Evolutionary conservation across 495 filamentous ascomycete genomes (phyloP).

Genomic region (Talaromyces borbonicus): DNA sequence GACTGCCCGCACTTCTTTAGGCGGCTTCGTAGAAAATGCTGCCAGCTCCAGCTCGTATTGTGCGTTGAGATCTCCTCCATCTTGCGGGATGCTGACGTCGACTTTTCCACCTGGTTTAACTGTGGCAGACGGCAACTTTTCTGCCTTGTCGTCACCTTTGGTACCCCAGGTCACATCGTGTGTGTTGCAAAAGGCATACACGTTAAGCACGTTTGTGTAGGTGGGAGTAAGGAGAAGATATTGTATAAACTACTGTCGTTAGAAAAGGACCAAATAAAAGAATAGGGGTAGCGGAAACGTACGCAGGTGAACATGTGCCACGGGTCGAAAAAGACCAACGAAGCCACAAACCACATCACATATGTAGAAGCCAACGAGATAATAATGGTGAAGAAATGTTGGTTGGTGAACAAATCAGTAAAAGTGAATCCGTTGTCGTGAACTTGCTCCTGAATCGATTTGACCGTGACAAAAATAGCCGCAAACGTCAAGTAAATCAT

Average conservation of each 20-base stretch:
- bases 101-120: constrained; percentile 88
- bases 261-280: neutral
- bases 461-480: constrained; percentile 87
- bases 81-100: constrained; percentile 83
- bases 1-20: constrained; percentile 51
- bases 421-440: constrained; percentile 47
- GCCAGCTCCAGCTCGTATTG: constrained; percentile 83
- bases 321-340: constrained; percentile 93
- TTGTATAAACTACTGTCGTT: constrained; percentile 59
- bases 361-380: constrained; percentile 88
- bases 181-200: constrained; percentile 97
- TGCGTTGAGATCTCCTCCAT: constrained; percentile 77
- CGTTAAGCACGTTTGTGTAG: constrained; percentile 94
- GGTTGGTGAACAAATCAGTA: constrained; percentile 68
- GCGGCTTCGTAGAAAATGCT: constrained; percentile 62
- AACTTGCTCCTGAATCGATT: constrained; percentile 64
- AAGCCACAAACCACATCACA: constrained; percentile 84
- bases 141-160: constrained; percentile 84
- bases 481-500: constrained; percentile 95
- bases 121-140: constrained; percentile 69
- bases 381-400: constrained; percentile 87
- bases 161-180: constrained; percentile 98
- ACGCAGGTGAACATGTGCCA: constrained; percentile 96
- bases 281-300: too few relatives aligned
- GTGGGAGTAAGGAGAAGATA: constrained; percentile 92